Evolutionary conservation across 208 protist species (phyloP), one percentile per base, ranked within the genome.

Genomic region (Leishmania guyanensis): DNA sequence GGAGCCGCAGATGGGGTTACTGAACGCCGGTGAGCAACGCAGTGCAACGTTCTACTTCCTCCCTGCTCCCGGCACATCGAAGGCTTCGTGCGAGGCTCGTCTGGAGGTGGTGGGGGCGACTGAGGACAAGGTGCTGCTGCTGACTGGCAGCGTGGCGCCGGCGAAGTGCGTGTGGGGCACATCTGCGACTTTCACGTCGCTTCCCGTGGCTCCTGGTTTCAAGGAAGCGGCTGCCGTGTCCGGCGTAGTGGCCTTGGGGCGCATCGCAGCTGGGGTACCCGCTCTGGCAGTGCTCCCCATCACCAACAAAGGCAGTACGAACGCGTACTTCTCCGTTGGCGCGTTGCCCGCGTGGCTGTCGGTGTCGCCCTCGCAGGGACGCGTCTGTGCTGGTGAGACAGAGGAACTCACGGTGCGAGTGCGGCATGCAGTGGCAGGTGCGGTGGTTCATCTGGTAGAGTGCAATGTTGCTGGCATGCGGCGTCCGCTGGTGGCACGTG

Each of bases 381-480:
- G 89, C 65, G 77, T 99, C 26, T 89, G 86, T 50, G 77, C 81
- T 53, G 92, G 94, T 33, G 90, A 91, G 56, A 80, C 78, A 6
- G 88, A 96, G 83, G 95, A 97, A 70, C 80, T 98, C 54, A 76
- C 78, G 6, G 68, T 98, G 56, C 83, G 84, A 4, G 71, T 98
- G n/a, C 53, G 77, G 46, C 79, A 88, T 33, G 80, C 88, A 8
- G 50, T 46, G 8, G 86, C 92, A n/a, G 81, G 84, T 33, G 33
- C 70, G 1, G 65, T 94, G 72, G 69, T 87, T 17, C 69, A 90
- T 60, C 36, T 68, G 20, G 10, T 99, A 33, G 53, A 82, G 43
- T 93, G 92, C 80, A 80, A 82, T 75, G 90, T 99, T 43, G 90
- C 95, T 54, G 97, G 96, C 60, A 97, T 97, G 86, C 83, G 83